These are phyloP conservation scores for Pezizomycotina sp. DNA, from an alignment of 2,329 filamentous ascomycete genomes.

Conservation along the genomic window DNA sequence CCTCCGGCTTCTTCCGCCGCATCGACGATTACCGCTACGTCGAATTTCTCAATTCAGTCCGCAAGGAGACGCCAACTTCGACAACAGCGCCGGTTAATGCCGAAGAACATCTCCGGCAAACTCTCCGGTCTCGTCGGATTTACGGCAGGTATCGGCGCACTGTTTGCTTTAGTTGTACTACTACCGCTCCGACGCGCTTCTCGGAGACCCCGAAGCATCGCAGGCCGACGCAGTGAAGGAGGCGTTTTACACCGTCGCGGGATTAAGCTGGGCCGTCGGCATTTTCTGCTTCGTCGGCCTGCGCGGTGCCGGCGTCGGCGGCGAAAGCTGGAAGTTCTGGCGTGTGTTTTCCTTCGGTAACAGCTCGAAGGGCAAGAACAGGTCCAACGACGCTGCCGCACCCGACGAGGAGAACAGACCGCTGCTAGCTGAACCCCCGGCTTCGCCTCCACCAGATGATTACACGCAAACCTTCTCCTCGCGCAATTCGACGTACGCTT, in stretches of 20 bases:
- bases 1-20: conserved; percentile 11
- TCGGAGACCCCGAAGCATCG: conserved; percentile 51
- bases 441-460: too few species aligned
- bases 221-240: conserved; percentile 59
- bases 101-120: conserved; percentile 36
- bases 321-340: conserved; percentile 12
- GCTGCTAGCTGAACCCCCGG: too few species aligned
- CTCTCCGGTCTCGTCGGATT: conserved; percentile 82
- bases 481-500: too few species aligned
- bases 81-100: conserved; percentile 21
- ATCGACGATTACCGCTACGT: conserved; percentile 6
- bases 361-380: too few species aligned
- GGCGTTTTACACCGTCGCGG: conserved; percentile 75
- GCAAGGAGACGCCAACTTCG: conserved; percentile 3
- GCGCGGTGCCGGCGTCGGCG: conserved; percentile 26
- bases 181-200: conserved; percentile 76
- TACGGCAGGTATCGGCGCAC: conserved; percentile 79
- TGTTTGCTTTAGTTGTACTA: conserved; percentile 67
- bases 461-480: too few species aligned
- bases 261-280: conserved; percentile 54
- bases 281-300: conserved; percentile 65
- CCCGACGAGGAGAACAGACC: too few species aligned
- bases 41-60: too few species aligned
- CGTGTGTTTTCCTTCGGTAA: too few species aligned
- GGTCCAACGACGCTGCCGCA: too few species aligned